Evolutionary conservation across 129 eudicot species (phyloP), one percentile per base, ranked within the genome.

Genomic region (Artemisia tridentata): DNA sequence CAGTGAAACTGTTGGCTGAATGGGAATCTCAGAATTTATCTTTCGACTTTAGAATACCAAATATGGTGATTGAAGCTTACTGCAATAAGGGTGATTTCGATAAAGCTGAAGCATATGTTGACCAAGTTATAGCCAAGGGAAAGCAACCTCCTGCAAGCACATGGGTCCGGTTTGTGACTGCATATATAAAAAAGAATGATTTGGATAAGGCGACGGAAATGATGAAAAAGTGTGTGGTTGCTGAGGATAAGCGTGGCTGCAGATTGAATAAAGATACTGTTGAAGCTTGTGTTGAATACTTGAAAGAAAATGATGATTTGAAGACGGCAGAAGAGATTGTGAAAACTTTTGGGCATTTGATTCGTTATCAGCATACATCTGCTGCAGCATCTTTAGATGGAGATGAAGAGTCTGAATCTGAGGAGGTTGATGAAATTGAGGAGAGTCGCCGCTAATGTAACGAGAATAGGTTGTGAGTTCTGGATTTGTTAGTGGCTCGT

Each of bases 91-190:
- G 85, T 38, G 59, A 21, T 19, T 51, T 85, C 48, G 85, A 27
- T 50, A 82, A 82, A 83, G 97, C 97, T 31, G 88, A 85, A 78
- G 75, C 77, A 10, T 76, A 85, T 11, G 25, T 88, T n/a, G 62
- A 75, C 46, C 83, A 46, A 47, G 80, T 79, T 38, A 43, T 68
- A 12, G 73, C 45, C 1, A 75, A 43, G 80, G 87, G 90, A 27
- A 82, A 84, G 48, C 70, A 62, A 48, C 84, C 90, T 5, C 34
- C 56, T 14, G 43, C 62, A 3, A 38, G 34, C 52, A 84, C 93
- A 13, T 90, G 96, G 93, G 78, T n/a, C 21, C 65, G 74, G 21
- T 46, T 89, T 60, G 84, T 84, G 15, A 70, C 69, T 23, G 88
- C 75, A 10, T 89, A 84, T 76, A 29, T 79, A 18, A 49, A 38